Evolutionary conservation across 176 grass and related monocot genomes (phyloP).

Genomic region (Eremochloa ophiuroides): DNA sequence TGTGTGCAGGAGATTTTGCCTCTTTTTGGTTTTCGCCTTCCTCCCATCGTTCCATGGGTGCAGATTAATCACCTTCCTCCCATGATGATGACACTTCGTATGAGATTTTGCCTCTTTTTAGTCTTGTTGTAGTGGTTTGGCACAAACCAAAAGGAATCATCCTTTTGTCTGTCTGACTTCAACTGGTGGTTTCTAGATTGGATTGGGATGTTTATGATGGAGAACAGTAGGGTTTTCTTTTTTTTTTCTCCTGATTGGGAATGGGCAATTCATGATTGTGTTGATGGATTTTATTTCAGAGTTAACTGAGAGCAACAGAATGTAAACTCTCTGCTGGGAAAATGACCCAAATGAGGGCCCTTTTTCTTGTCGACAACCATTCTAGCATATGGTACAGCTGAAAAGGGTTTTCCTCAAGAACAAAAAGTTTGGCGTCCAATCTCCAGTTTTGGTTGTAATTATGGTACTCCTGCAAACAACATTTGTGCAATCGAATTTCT

Average conservation of each 20-base stretch:
- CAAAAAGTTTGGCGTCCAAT: background rate
- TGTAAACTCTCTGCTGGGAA: background rate
- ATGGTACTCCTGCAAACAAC: background rate
- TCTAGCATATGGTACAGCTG: background rate
- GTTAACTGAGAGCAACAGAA: background rate
- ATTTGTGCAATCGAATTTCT: background rate
- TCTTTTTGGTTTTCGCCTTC: background rate
- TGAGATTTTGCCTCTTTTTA: too few species aligned
- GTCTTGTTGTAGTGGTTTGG: background rate
- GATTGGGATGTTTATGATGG: background rate
- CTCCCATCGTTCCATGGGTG: too few species aligned
- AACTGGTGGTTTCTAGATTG: background rate
- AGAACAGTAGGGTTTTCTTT: background rate
- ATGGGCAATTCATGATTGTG: background rate
- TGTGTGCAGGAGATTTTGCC: background rate
- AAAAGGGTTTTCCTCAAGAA: background rate
- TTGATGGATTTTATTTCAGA: background rate
- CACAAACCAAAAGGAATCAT: background rate
- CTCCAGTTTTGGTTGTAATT: background rate
- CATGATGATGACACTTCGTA: background rate
- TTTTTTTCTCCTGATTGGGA: background rate
- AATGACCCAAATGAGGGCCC: background rate
- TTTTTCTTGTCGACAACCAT: background rate
- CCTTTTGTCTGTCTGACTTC: background rate
- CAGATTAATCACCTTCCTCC: background rate